A percentile compares a stretch with the other conserved stretches of the same genome.
phyloP scores from a whole-genome alignment of 2,329 filamentous ascomycete species.

The Sporothrix luriei region DNA sequence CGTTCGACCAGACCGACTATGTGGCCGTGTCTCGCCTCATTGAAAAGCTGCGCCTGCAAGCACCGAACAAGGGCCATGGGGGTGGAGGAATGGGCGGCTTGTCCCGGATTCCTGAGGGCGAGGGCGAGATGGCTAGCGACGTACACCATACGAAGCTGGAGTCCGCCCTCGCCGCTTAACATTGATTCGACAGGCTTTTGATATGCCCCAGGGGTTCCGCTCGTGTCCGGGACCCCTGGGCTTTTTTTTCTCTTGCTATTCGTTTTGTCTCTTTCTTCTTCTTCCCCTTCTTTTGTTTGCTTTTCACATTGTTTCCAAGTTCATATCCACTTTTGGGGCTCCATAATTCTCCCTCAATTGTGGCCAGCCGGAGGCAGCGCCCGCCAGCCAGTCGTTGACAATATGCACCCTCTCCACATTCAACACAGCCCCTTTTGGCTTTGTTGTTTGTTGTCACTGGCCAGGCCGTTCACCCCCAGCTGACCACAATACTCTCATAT shows the following conservation, averaged over 20 bases:
- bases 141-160: slow-evolving; percentile 45
- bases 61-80: slow-evolving; percentile 37
- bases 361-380: background rate
- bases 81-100: slow-evolving; percentile 51
- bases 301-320: slow-evolving; percentile 21
- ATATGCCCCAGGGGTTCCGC: background rate
- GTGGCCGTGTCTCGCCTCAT: slow-evolving; percentile 77
- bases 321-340: slow-evolving; percentile 7
- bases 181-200: background rate
- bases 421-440: slow-evolving; percentile 2
- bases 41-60: slow-evolving; percentile 76
- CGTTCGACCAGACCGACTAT: slow-evolving; percentile 76
- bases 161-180: slow-evolving; percentile 42
- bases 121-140: slow-evolving; percentile 53
- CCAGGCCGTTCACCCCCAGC: background rate
- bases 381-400: slow-evolving; percentile 6
- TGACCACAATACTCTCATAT: background rate
- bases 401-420: slow-evolving; percentile 3
- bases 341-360: slow-evolving; percentile 28
- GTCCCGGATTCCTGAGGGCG: slow-evolving; percentile 61
- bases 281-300: slow-evolving; percentile 34
- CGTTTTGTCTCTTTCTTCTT: slow-evolving; percentile 26
- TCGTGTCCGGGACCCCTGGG: background rate
- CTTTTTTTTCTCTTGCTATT: slow-evolving; percentile 31
- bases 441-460: slow-evolving; percentile 19